Evolutionary conservation across 768 basidiomycete species (phyloP), one percentile per base, ranked within the genome.

Genomic region (Royoungia palumana): DNA sequence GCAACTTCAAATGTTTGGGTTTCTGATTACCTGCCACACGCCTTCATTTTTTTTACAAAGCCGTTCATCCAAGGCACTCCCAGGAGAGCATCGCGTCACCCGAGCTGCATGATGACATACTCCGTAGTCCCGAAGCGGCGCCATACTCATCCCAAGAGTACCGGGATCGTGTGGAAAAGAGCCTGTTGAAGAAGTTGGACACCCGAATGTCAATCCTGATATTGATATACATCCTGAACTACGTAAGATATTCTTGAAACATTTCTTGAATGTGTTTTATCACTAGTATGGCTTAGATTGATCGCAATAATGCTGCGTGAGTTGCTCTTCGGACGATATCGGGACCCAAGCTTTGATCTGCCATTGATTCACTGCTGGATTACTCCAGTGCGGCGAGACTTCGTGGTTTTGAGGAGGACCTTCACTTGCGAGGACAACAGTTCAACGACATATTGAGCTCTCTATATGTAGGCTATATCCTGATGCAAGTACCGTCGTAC

Each of bases 401-500:
- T 35, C 75, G 79, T 28, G 88, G 87, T 0, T 84, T 89, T 45
- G 83, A 87, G 59, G 69, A 73, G 41, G 87, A 89, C 64, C 73
- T 89, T 25, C 68, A 77, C 34, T 71, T 89, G 16, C 66, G 76
- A 53, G 82, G 79, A 34, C 67, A 74, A 45, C 74, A 89, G 56
- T 89, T 87, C 60, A 76, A 81, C 11, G 82, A 85, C 0, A 66
- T 89, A 14, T 65, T 89, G 35, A 83, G 83, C 35, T 78, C 85
- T 44, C 73, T 86, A 41, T 86, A 85, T 54, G 72, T 84, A 27
- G 85, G 85, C 14, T 89, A 89, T 60, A 85, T 85, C 49, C 65
- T 87, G 34, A 87, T 88, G 86, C 87, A 89, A 62, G 76, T 89
- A 46, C 87, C 87, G 28, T 85, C 82, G 82, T 84, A 56, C 60